phyloP scores from a whole-genome alignment of 768 basidiomycete genomes.

The Pleurotus sapidus region DNA sequence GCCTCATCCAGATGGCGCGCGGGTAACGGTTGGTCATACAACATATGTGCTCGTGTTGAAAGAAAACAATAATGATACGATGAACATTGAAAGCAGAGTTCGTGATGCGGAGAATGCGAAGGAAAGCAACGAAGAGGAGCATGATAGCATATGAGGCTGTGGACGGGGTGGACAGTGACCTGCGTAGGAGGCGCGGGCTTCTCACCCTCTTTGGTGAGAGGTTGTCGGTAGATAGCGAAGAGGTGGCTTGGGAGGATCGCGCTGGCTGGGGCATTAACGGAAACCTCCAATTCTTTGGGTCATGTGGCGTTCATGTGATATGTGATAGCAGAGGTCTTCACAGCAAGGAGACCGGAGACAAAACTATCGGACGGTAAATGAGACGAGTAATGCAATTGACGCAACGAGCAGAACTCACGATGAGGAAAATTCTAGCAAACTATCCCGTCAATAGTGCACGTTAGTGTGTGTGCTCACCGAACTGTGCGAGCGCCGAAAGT shows the following conservation, averaged over 20 bases:
- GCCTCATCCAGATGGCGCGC: too few species aligned
- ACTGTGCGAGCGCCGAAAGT: conserved; percentile 41
- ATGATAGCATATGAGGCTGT: too few species aligned
- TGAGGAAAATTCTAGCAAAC: conserved; percentile 41
- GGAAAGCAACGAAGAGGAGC: too few species aligned
- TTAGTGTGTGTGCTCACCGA: conserved; percentile 46
- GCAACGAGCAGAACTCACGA: conserved; percentile 28
- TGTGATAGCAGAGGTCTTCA: conserved; percentile 26
- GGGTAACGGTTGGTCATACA: too few species aligned
- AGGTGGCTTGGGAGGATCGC: conserved; percentile 47
- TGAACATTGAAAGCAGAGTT: too few species aligned
- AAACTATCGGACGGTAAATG: conserved; percentile 22
- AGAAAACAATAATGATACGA: too few species aligned
- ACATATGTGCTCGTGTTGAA: too few species aligned
- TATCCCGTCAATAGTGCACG: conserved; percentile 53
- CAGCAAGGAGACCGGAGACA: conserved; percentile 35
- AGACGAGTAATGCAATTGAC: not conserved
- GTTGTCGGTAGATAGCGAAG: conserved; percentile 39
- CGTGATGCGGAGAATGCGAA: too few species aligned
- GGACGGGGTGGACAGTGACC: too few species aligned
- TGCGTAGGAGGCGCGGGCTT: too few species aligned
- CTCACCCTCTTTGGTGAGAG: conserved; percentile 11
- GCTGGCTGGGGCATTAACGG: conserved; percentile 28
- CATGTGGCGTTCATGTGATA: conserved; percentile 30
- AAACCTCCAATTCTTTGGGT: conserved; percentile 41